Evolutionary conservation across 2,329 filamentous ascomycete species (phyloP).

Genomic region (Penicillium nordicum): DNA sequence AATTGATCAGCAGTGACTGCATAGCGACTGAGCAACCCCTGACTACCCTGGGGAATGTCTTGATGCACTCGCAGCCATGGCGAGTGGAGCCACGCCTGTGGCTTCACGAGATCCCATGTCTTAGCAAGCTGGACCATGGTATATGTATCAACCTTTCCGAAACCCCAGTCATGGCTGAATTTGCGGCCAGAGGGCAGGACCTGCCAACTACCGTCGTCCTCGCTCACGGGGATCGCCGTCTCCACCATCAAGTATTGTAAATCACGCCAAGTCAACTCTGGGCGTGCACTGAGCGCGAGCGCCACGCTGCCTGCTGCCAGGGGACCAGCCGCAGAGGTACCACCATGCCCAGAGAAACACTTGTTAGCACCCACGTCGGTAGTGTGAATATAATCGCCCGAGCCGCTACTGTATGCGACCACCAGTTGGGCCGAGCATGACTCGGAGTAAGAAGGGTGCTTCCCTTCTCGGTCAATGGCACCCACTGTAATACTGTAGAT

Average conservation of each 20-base stretch:
- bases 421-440: constrained; percentile 92
- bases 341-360: constrained; percentile 81
- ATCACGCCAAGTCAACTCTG: constrained; percentile 89
- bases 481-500: constrained; percentile 98
- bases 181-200: constrained; percentile 74
- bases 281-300: constrained; percentile 76
- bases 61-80: constrained; percentile 91
- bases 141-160: constrained; percentile 90
- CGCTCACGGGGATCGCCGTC: constrained; percentile 76
- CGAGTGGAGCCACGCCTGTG: constrained; percentile 90
- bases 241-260: constrained; percentile 86
- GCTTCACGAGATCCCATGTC: constrained; percentile 83
- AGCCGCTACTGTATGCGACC: constrained; percentile 93
- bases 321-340: constrained; percentile 91
- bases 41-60: constrained; percentile 75
- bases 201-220: constrained; percentile 74
- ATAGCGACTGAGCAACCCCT: constrained; percentile 75
- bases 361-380: constrained; percentile 83
- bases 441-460: constrained; percentile 95
- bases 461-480: constrained; percentile 79
- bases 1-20: constrained; percentile 80
- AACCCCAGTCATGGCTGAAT: constrained; percentile 93
- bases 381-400: constrained; percentile 86
- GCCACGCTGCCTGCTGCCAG: constrained; percentile 90
- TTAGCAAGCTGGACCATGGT: constrained; percentile 81